Evolutionary conservation across 2,329 filamentous ascomycete species (phyloP).

Genomic region (Colletotrichum incanum): DNA sequence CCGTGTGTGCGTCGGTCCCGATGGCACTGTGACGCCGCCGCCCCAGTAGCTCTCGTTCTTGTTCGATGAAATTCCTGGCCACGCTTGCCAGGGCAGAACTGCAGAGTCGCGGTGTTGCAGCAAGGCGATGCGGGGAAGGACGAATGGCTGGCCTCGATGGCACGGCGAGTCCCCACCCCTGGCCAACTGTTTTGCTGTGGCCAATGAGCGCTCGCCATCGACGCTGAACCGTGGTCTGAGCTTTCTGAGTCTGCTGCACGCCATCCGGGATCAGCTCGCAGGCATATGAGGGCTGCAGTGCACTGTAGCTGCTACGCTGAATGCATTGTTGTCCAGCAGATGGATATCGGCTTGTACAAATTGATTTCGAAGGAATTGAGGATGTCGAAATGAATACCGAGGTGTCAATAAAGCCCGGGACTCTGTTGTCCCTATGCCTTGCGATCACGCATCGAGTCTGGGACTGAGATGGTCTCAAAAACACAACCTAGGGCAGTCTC

Average conservation of each 20-base stretch:
- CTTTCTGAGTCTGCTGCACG: constrained; percentile 36
- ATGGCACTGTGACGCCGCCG: constrained; percentile 11
- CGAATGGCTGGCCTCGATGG: constrained; percentile 20
- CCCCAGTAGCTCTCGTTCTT: constrained; percentile 8
- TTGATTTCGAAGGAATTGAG: not conserved
- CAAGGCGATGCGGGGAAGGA: constrained; percentile 37
- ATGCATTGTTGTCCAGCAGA: not conserved
- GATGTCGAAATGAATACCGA: not conserved
- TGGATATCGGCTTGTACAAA: not conserved
- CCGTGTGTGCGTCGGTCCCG: not conserved
- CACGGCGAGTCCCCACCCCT: constrained; percentile 15
- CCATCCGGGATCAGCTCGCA: constrained; percentile 35
- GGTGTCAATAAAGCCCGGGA: too few relatives aligned
- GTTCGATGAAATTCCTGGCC: constrained; percentile 14
- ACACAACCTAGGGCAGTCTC: not conserved
- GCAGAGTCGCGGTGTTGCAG: constrained; percentile 23
- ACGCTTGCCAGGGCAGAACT: constrained; percentile 23
- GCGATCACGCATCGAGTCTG: not conserved
- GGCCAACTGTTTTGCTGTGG: not conserved
- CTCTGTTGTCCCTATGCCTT: not conserved
- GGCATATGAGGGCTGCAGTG: constrained; percentile 12
- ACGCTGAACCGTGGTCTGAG: constrained; percentile 27
- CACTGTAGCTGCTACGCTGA: too few relatives aligned
- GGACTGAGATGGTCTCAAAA: not conserved
- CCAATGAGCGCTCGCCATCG: constrained; percentile 19